Percentiles rank a stretch among this genome's conserved stretches.
Evolutionary conservation across 495 filamentous ascomycete species (phyloP).

Genomic region (Tuber aestivum): DNA sequence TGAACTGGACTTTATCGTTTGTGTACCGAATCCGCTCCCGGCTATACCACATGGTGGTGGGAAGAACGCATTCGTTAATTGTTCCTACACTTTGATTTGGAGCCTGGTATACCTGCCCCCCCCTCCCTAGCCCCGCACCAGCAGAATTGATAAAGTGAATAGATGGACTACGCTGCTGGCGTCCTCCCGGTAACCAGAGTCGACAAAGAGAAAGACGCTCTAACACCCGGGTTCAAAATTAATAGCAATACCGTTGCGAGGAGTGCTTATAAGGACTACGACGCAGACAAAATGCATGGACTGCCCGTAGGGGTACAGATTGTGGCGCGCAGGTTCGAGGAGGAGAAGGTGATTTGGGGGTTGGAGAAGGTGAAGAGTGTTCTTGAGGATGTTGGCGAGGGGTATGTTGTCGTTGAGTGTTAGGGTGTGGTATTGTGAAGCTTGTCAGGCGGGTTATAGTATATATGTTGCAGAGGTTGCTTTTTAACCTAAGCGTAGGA

Average conservation of each 20-base stretch:
- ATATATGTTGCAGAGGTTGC: background rate
- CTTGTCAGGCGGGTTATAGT: background rate
- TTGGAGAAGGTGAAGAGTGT: conserved; percentile 41
- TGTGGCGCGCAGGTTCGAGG: conserved; percentile 71
- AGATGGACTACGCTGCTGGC: conserved; percentile 81
- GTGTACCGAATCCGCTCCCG: conserved; percentile 83
- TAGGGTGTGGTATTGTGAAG: background rate
- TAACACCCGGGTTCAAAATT: conserved; percentile 56
- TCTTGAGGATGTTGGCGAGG: conserved; percentile 28
- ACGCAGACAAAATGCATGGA: conserved; percentile 76
- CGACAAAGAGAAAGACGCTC: conserved; percentile 59
- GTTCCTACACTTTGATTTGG: conserved; percentile 94
- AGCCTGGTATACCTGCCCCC: conserved; percentile 57
- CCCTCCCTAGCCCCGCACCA: background rate
- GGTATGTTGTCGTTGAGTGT: conserved; percentile 5
- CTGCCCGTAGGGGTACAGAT: conserved; percentile 85
- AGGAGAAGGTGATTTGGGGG: conserved; percentile 75
- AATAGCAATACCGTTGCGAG: conserved; percentile 69
- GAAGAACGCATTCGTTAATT: conserved; percentile 77
- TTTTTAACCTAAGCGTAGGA: background rate
- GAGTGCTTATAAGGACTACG: conserved; percentile 83
- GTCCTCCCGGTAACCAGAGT: conserved; percentile 85
- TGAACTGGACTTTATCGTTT: conserved; percentile 71
- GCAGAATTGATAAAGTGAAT: conserved; percentile 1
- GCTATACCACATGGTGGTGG: conserved; percentile 84